Percentiles rank a stretch among this genome's conserved stretches.
phyloP scores from a whole-genome alignment of 2,329 filamentous ascomycete genomes.

The Trichoderma brevicompactum region DNA sequence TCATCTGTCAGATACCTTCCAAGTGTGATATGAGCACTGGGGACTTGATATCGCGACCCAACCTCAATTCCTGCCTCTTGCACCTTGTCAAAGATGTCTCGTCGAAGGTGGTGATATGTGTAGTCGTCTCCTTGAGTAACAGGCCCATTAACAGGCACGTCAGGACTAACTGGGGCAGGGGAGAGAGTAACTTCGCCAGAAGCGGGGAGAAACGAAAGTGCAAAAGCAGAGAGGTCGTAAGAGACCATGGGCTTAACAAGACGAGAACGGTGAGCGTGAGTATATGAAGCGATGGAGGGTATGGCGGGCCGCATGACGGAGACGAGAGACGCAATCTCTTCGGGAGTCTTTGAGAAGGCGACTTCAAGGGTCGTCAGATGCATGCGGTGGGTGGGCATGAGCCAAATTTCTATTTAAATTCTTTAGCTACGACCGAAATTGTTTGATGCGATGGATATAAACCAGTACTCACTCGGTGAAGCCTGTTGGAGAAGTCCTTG shows the following conservation, averaged over 20 bases:
- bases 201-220: constrained; percentile 84
- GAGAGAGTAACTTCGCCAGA: constrained; percentile 58
- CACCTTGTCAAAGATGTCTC: constrained; percentile 71
- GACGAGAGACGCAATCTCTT: constrained; percentile 69
- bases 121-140: constrained; percentile 64
- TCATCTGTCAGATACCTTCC: constrained; percentile 73
- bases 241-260: constrained; percentile 83
- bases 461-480: constrained; percentile 66
- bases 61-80: constrained; percentile 68
- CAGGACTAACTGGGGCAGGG: constrained; percentile 47
- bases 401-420: constrained; percentile 56
- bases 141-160: constrained; percentile 34
- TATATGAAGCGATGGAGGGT: constrained; percentile 66
- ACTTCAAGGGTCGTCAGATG: constrained; percentile 88
- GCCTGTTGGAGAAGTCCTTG: constrained; percentile 67
- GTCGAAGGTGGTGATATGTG: constrained; percentile 88
- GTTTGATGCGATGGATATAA: background rate
- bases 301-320: constrained; percentile 60
- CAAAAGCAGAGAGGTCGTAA: constrained; percentile 83
- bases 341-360: constrained; percentile 73
- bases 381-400: constrained; percentile 77
- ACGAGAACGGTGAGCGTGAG: constrained; percentile 68
- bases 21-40: constrained; percentile 87
- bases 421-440: background rate
- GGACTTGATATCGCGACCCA: constrained; percentile 81